Conservation (phyloP, 352 stramenopile species). For the Phytophthora pseudosyringae region DNA sequence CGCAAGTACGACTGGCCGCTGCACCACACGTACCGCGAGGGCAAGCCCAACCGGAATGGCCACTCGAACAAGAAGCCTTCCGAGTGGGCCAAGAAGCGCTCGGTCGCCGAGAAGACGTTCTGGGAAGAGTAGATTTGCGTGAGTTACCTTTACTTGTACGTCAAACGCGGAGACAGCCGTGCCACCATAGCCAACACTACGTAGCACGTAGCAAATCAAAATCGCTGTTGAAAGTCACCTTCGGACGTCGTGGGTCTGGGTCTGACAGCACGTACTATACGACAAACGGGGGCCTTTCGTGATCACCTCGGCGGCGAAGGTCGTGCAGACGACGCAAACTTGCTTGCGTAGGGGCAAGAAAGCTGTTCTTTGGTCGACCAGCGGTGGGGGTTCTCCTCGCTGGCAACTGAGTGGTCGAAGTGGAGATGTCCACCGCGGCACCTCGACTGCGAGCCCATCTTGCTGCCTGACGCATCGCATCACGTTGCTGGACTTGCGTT, state of each 20-base stretch:
- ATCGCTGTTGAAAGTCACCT: conserved; percentile 1
- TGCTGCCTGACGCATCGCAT: conserved; percentile 37
- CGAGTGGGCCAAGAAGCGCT: conserved; percentile 45
- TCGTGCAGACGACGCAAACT: conserved; percentile 62
- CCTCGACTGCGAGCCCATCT: conserved; percentile 35
- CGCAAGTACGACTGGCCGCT: conserved; percentile 41
- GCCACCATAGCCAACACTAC: too few species aligned
- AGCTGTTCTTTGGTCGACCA: conserved; percentile 52
- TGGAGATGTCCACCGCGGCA: conserved; percentile 33
- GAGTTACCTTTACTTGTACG: conserved; percentile 18
- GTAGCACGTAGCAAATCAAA: conserved; percentile 16
- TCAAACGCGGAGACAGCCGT: background rate
- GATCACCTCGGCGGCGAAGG: conserved; percentile 25
- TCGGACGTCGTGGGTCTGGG: background rate
- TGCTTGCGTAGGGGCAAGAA: conserved; percentile 71
- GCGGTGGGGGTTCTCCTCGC: conserved; percentile 19
- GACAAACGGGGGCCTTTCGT: conserved; percentile 56
- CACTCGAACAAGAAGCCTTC: conserved; percentile 60
- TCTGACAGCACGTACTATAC: conserved; percentile 19
- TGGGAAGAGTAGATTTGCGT: conserved; percentile 35
- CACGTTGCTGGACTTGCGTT: conserved; percentile 30
- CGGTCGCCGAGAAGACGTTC: conserved; percentile 34
- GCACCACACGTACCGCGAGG: conserved; percentile 52
- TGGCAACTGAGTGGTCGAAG: conserved; percentile 25
- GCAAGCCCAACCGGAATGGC: conserved; percentile 44